phyloP scores from a whole-genome alignment of 257 asterid species.

The Capsicum rhomboideum region DNA sequence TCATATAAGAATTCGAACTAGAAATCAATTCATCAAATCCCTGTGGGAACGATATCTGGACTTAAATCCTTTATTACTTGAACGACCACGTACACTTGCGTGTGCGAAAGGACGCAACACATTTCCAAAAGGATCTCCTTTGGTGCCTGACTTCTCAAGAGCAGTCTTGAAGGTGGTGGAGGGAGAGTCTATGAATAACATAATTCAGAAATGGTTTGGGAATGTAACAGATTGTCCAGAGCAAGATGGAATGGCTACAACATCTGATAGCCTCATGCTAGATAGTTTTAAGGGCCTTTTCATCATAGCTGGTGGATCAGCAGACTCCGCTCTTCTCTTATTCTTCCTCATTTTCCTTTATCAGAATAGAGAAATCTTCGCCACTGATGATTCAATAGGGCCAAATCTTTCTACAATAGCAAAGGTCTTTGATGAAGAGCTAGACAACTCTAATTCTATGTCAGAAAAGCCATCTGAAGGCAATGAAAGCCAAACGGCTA shows the following conservation, averaged over 20 bases:
- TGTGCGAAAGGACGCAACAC: too few species aligned
- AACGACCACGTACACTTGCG: too few species aligned
- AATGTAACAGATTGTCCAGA: neutral
- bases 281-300: conserved; percentile 34
- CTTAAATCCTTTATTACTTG: too few species aligned
- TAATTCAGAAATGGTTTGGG: conserved; percentile 17
- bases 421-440: conserved; percentile 10
- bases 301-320: conserved; percentile 21
- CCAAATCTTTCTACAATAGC: conserved; percentile 26
- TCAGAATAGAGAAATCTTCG: conserved; percentile 16
- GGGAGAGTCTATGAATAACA: conserved; percentile 9
- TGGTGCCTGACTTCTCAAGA: conserved; percentile 30
- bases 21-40: too few species aligned
- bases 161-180: conserved; percentile 21
- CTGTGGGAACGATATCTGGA: too few species aligned
- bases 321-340: conserved; percentile 21
- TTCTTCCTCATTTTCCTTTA: conserved; percentile 24
- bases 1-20: too few species aligned
- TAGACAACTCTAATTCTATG: too few species aligned
- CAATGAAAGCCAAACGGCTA: neutral
- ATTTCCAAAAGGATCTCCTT: conserved; percentile 24
- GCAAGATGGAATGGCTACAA: neutral
- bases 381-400: conserved; percentile 13
- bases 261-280: conserved; percentile 8
- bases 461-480: neutral